A percentile compares a stretch with the other conserved stretches of the same genome.
These are phyloP conservation scores for Saccharum spontaneum DNA, from an alignment of 176 grass and related monocot species.

Conservation along the genomic window DNA sequence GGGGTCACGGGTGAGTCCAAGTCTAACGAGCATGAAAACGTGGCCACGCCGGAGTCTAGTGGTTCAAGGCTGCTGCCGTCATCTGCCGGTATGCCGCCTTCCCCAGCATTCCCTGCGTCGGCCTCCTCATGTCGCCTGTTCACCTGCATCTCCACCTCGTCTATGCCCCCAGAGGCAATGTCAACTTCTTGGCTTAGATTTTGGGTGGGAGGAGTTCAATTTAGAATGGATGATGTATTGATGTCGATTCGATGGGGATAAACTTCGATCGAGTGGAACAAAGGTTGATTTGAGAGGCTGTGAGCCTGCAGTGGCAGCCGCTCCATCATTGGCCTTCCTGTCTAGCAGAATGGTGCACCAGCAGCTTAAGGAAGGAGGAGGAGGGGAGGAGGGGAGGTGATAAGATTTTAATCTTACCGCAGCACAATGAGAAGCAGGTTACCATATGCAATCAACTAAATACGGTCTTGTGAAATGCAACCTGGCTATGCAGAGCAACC, in stretches of 20 bases:
- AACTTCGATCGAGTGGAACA: neutral
- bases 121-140: conserved; percentile 52
- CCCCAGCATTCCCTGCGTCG: conserved; percentile 8
- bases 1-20: neutral
- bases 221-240: neutral
- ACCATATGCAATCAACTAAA: neutral
- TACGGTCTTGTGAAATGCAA: neutral
- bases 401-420: neutral
- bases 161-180: conserved; percentile 30
- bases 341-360: neutral
- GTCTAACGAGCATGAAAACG: fast-evolving
- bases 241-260: neutral
- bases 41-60: neutral
- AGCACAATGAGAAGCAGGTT: neutral
- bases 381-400: neutral
- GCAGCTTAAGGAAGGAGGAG: neutral
- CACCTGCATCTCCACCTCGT: conserved; percentile 70
- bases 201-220: neutral
- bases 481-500: neutral
- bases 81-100: neutral
- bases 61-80: neutral
- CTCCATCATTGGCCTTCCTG: neutral
- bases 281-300: neutral
- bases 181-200: neutral
- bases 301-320: neutral